These are phyloP conservation scores for Penicillium sp. DNA, from an alignment of 2,329 filamentous ascomycete species.

Conservation along the genomic window DNA sequence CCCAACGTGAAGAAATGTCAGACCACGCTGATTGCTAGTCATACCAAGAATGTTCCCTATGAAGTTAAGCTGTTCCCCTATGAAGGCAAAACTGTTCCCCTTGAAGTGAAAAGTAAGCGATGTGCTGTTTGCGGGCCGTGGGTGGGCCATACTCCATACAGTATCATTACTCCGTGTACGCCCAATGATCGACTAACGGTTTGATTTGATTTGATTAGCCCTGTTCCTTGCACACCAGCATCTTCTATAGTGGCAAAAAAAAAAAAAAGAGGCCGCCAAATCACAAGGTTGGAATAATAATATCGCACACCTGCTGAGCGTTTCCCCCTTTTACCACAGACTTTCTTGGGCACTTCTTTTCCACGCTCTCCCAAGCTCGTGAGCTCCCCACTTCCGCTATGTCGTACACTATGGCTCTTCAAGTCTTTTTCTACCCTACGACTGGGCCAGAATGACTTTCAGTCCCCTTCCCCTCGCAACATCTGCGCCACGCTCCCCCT, in stretches of 20 bases:
- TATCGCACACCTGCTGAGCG: conserved; percentile 8
- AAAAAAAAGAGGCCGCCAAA: conserved; percentile 13
- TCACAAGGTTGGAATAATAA: conserved; percentile 13
- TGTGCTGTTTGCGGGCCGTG: background rate
- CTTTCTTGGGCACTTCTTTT: background rate
- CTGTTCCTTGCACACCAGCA: conserved; percentile 15
- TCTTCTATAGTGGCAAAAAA: conserved; percentile 21
- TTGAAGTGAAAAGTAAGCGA: background rate
- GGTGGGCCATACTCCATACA: conserved; percentile 13
- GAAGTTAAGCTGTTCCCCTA: background rate
- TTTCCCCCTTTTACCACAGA: conserved; percentile 11
- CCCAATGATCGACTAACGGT: conserved; percentile 16
- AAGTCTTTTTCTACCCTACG: conserved; percentile 1
- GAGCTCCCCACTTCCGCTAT: background rate
- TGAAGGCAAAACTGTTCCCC: too few relatives aligned
- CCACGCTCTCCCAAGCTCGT: background rate
- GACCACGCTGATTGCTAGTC: background rate
- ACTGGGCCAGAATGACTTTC: conserved; percentile 4
- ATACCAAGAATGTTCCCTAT: background rate
- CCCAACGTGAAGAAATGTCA: background rate
- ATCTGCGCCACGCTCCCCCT: conserved; percentile 12
- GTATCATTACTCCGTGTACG: conserved; percentile 14
- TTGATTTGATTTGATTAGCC: conserved; percentile 17
- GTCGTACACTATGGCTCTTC: background rate
- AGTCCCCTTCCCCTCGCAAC: conserved; percentile 3